These are phyloP conservation scores for Leccinellum luteum DNA, from an alignment of 768 basidiomycete genomes.

Conservation along the genomic window DNA sequence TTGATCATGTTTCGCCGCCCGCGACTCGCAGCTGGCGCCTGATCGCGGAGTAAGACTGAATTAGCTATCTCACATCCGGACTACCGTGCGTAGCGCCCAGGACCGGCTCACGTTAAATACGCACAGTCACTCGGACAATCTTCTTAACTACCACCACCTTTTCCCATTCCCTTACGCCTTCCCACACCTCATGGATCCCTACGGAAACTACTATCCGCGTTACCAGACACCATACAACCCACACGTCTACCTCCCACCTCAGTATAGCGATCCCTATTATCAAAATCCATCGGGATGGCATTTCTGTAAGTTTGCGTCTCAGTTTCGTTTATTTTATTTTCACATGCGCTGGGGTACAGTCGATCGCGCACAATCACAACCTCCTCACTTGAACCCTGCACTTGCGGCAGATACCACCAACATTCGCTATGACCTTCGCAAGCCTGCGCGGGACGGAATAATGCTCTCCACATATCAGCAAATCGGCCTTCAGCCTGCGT, in stretches of 20 bases:
- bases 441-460: slow-evolving; percentile 42
- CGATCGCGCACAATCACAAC: slow-evolving; percentile 35
- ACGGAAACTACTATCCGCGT: slow-evolving; percentile 18
- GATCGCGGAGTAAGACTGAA: slow-evolving; percentile 7
- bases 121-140: background rate
- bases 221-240: slow-evolving; percentile 30
- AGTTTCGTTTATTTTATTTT: background rate
- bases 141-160: background rate
- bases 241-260: slow-evolving; percentile 28
- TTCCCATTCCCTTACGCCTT: slow-evolving; percentile 2
- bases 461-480: slow-evolving; percentile 41
- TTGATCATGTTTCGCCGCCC: background rate
- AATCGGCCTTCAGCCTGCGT: slow-evolving; percentile 36
- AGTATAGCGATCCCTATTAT: slow-evolving; percentile 12
- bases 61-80: slow-evolving; percentile 2
- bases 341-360: slow-evolving; percentile 6
- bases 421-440: slow-evolving; percentile 49
- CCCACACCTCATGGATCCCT: slow-evolving; percentile 23
- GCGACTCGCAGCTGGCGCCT: background rate
- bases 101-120: slow-evolving; percentile 8
- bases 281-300: slow-evolving; percentile 16
- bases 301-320: slow-evolving; percentile 8
- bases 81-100: slow-evolving; percentile 7
- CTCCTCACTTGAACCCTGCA: slow-evolving; percentile 51
- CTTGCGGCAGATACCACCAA: slow-evolving; percentile 52